phyloP scores from a whole-genome alignment of 441 rosid genomes.

The Codiaeum variegatum region DNA sequence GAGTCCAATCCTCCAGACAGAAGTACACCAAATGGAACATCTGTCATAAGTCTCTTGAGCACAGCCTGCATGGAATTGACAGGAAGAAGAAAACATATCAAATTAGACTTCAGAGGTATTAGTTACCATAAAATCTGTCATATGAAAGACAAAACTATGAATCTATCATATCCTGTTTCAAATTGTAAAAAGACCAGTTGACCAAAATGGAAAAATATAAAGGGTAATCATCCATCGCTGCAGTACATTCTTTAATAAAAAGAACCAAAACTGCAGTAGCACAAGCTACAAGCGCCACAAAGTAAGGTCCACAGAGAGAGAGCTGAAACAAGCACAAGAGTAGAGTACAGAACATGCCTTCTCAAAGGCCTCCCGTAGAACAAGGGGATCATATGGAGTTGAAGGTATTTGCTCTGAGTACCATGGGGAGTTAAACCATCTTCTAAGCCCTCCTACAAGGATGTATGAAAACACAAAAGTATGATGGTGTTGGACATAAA shows the following conservation, averaged over 20 bases:
- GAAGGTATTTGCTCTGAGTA: conserved; percentile 79
- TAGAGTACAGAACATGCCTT: conserved; percentile 44
- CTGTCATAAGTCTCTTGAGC: conserved; percentile 90
- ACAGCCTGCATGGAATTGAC: conserved; percentile 63
- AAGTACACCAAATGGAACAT: conserved; percentile 98
- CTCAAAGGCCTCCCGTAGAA: conserved; percentile 65
- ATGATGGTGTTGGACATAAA: conserved; percentile 6
- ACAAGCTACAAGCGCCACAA: neutral
- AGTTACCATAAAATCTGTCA: neutral
- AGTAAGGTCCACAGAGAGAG: neutral
- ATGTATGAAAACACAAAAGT: conserved; percentile 12
- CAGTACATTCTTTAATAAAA: neutral
- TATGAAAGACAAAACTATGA: neutral
- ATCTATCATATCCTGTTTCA: neutral
- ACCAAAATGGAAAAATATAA: conserved; percentile 7
- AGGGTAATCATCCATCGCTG: neutral
- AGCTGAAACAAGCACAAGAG: neutral
- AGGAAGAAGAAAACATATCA: neutral
- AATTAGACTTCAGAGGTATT: neutral
- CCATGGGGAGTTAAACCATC: conserved; percentile 97
- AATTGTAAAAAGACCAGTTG: neutral
- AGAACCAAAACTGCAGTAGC: neutral
- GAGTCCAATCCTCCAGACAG: conserved; percentile 98
- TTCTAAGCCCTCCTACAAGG: conserved; percentile 70
- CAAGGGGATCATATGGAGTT: conserved; percentile 67